Percentiles rank a stretch among this genome's conserved stretches.
These are phyloP conservation scores for Acanthochlamys bracteata DNA, from an alignment of 106 monocot genomes.

Conservation along the genomic window DNA sequence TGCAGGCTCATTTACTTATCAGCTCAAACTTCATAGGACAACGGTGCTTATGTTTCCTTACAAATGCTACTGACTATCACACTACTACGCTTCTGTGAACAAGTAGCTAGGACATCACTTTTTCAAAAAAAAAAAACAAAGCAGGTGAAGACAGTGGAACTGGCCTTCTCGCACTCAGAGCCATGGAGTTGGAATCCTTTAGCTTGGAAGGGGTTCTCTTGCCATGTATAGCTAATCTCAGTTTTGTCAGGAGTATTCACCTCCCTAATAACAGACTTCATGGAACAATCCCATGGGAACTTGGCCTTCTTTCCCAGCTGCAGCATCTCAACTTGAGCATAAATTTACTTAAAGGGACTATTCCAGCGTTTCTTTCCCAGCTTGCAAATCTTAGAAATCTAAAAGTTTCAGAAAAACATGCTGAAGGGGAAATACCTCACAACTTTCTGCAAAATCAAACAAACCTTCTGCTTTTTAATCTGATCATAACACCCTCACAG, in stretches of 20 bases:
- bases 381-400: not conserved
- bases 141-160: too few relatives aligned
- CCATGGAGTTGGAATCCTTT: not conserved
- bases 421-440: not conserved
- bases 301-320: not conserved
- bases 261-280: not conserved
- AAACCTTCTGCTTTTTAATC: not conserved
- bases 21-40: too few relatives aligned
- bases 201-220: not conserved
- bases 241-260: conserved; percentile 1
- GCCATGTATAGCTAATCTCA: conserved; percentile 12
- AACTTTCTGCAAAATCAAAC: not conserved
- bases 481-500: not conserved
- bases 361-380: not conserved
- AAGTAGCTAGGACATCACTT: too few relatives aligned
- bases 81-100: too few relatives aligned
- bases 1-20: too few relatives aligned
- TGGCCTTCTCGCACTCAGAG: not conserved
- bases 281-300: conserved; percentile 1
- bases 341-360: conserved; percentile 1
- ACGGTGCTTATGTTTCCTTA: too few relatives aligned
- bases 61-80: too few relatives aligned
- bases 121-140: too few relatives aligned
- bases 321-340: conserved; percentile 5
- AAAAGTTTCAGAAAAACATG: not conserved